A percentile compares a stretch with the other conserved stretches of the same genome.
These are phyloP conservation scores for Cryptosporidium sp. DNA, from an alignment of 169 alveolate species.

Conservation along the genomic window DNA sequence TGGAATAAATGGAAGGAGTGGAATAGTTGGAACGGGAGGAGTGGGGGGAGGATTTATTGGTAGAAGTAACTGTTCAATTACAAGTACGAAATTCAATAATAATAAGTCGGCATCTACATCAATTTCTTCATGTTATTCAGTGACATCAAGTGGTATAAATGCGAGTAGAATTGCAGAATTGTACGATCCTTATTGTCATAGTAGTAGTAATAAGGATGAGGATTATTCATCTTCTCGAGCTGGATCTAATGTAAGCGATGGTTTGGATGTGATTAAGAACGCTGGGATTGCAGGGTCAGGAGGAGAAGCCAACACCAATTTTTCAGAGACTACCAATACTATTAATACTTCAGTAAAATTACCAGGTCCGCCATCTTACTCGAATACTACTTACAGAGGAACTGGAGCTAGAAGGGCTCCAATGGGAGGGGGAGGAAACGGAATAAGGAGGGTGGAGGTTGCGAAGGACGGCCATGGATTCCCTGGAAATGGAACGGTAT, in stretches of 20 bases:
- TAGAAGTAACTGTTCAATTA: not conserved
- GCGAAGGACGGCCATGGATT: not conserved
- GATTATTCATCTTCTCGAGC: not conserved
- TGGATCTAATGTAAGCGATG: not conserved
- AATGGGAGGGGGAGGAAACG: not conserved
- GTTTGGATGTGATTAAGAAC: not conserved
- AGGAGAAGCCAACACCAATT: no score
- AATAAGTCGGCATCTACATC: not conserved
- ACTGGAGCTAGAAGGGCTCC: not conserved
- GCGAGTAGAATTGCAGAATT: not conserved
- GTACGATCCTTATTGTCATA: constrained; percentile 37
- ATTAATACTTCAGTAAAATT: not conserved
- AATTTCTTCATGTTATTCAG: not conserved
- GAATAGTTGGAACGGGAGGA: constrained; percentile 4
- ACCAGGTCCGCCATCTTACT: constrained; percentile 4
- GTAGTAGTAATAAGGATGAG: no score
- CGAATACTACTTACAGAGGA: not conserved
- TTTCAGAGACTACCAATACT: not conserved
- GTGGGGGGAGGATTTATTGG: not conserved
- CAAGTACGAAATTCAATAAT: not conserved
- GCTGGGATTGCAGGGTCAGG: not conserved
- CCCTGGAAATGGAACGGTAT: not conserved
- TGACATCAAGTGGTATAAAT: not conserved
- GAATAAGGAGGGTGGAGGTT: not conserved
- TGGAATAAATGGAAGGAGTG: constrained; percentile 77